phyloP scores from a whole-genome alignment of 495 filamentous ascomycete species.

The Chlorociboria aeruginascens region DNA sequence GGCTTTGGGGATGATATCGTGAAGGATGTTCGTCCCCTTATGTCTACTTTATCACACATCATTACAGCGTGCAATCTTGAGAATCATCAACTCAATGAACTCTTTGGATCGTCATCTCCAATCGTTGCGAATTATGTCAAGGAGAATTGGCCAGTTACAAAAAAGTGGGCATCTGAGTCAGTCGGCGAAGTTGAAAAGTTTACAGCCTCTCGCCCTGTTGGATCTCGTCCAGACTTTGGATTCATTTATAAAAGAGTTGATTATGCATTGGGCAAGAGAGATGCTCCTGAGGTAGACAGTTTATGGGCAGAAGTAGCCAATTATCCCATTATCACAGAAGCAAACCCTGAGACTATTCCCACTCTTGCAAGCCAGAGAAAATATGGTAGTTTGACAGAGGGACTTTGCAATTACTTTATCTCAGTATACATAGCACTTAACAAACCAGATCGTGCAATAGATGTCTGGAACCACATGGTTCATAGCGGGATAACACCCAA shows the following conservation, averaged over 20 bases:
- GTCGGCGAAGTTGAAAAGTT: neutral
- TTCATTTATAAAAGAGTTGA: conserved; percentile 10
- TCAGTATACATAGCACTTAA: conserved; percentile 35
- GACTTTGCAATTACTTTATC: conserved; percentile 45
- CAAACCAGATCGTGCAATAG: conserved; percentile 33
- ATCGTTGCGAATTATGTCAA: conserved; percentile 3
- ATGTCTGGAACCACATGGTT: conserved; percentile 50
- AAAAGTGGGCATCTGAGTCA: neutral
- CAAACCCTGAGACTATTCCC: neutral
- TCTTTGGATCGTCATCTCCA: neutral
- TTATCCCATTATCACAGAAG: conserved; percentile 2
- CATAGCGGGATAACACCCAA: conserved; percentile 35
- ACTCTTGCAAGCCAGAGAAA: neutral
- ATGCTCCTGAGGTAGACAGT: conserved; percentile 6
- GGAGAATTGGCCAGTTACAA: neutral
- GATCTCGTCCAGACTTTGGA: neutral
- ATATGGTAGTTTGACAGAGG: conserved; percentile 4
- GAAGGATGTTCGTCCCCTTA: conserved; percentile 16
- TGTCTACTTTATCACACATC: conserved; percentile 15
- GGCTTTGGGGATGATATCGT: conserved; percentile 14
- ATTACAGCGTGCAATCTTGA: neutral
- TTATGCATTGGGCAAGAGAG: conserved; percentile 4
- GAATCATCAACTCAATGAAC: neutral
- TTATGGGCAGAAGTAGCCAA: conserved; percentile 11
- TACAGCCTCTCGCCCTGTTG: neutral